A percentile compares a stretch with the other conserved stretches of the same genome.
Conservation (phyloP, 495 filamentous ascomycete genomes). For the Xanthoparmelia taractica region DNA sequence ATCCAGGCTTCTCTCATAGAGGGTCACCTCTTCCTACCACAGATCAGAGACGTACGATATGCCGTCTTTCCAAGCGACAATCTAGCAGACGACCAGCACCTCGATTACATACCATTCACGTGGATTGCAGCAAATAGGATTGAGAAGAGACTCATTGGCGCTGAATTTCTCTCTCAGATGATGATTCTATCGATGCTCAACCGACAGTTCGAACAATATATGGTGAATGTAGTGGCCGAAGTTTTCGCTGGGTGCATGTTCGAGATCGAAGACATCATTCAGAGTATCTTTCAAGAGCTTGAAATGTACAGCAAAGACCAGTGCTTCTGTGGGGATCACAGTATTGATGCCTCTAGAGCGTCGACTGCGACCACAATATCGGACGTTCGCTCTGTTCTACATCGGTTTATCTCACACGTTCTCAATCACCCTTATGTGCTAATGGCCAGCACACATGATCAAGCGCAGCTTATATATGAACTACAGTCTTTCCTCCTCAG, state of each 20-base stretch:
- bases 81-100: slow-evolving; percentile 16
- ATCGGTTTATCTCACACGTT: slow-evolving; percentile 18
- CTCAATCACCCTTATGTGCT: slow-evolving; percentile 20
- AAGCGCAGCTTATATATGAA: slow-evolving; percentile 16
- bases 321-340: slow-evolving; percentile 13
- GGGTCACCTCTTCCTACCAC: slow-evolving; percentile 21
- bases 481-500: slow-evolving; percentile 17
- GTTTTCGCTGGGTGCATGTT: slow-evolving; percentile 21
- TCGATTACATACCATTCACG: slow-evolving; percentile 18
- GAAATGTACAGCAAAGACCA: slow-evolving; percentile 15
- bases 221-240: slow-evolving; percentile 28
- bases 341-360: background rate
- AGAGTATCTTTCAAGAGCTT: slow-evolving; percentile 19
- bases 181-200: slow-evolving; percentile 35
- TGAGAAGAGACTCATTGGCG: slow-evolving; percentile 11
- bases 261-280: slow-evolving; percentile 21
- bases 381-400: slow-evolving; percentile 14
- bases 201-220: slow-evolving; percentile 37
- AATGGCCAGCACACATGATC: slow-evolving; percentile 17
- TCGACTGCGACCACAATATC: slow-evolving; percentile 14
- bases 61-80: slow-evolving; percentile 15
- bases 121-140: slow-evolving; percentile 20
- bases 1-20: slow-evolving; percentile 23
- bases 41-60: slow-evolving; percentile 15
- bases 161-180: slow-evolving; percentile 33